These are phyloP conservation scores for Penicillium argentinense DNA, from an alignment of 495 filamentous ascomycete genomes.

Conservation along the genomic window DNA sequence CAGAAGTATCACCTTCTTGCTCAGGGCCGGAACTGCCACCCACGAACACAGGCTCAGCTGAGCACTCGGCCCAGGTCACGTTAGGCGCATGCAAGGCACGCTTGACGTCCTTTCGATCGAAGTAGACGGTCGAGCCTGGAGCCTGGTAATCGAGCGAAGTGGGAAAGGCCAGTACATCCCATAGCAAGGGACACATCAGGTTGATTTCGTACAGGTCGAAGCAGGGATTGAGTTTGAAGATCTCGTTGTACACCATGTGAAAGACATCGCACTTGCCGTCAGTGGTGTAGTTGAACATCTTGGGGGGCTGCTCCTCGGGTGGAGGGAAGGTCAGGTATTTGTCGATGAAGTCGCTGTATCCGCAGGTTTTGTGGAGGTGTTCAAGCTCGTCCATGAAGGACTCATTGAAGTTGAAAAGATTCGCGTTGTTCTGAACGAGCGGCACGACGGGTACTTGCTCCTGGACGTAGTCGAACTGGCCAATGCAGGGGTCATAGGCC, in stretches of 20 bases:
- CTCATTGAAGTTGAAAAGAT: constrained; percentile 58
- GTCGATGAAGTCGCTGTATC: constrained; percentile 55
- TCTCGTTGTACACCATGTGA: constrained; percentile 46
- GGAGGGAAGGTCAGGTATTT: constrained; percentile 58
- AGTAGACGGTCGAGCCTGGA: constrained; percentile 50
- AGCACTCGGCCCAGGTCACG: constrained; percentile 45
- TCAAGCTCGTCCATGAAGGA: constrained; percentile 51
- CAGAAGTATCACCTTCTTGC: constrained; percentile 37
- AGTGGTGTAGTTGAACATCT: constrained; percentile 30
- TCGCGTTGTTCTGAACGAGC: constrained; percentile 49
- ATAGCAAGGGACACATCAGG: constrained; percentile 41
- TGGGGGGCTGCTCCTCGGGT: constrained; percentile 38
- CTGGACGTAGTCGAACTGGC: constrained; percentile 41
- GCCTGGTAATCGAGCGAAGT: constrained; percentile 39
- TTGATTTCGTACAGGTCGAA: constrained; percentile 60
- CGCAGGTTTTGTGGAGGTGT: constrained; percentile 50
- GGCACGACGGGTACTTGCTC: constrained; percentile 46
- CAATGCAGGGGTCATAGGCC: constrained; percentile 43
- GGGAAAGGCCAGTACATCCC: constrained; percentile 52
- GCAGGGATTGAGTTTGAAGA: constrained; percentile 55
- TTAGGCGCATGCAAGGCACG: constrained; percentile 58
- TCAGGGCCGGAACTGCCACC: constrained; percentile 37
- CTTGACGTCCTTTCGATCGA: constrained; percentile 58
- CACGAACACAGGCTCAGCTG: constrained; percentile 42
- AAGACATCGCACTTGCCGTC: constrained; percentile 53